These are phyloP conservation scores for Escovopsis weberi DNA, from an alignment of 2,329 filamentous ascomycete species.

Conservation along the genomic window DNA sequence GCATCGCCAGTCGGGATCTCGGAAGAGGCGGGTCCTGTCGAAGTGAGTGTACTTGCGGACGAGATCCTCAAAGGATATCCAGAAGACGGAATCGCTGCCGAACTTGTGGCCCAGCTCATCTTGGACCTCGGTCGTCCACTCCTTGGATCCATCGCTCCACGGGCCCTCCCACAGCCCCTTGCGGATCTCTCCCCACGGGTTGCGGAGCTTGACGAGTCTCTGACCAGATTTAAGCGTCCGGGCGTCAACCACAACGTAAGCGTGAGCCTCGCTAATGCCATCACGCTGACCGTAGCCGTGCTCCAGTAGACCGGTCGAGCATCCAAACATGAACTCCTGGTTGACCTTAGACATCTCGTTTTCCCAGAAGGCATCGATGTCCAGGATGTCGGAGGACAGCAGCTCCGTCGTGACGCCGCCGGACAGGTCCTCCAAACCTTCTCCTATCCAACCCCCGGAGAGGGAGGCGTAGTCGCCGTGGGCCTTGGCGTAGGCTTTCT, in stretches of 20 bases:
- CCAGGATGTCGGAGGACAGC: conserved; percentile 55
- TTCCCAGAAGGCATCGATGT: conserved; percentile 71
- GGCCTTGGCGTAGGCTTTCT: conserved; percentile 75
- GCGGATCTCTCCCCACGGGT: conserved; percentile 44
- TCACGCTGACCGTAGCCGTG: conserved; percentile 45
- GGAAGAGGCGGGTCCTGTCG: conserved; percentile 47
- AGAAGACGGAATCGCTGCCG: conserved; percentile 48
- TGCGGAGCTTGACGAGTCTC: conserved; percentile 42
- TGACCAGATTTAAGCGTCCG: conserved; percentile 36
- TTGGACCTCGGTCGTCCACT: conserved; percentile 45
- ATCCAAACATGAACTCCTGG: conserved; percentile 65
- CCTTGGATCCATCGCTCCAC: conserved; percentile 45
- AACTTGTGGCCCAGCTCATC: conserved; percentile 44
- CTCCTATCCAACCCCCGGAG: conserved; percentile 54
- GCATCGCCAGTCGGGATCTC: conserved; percentile 40
- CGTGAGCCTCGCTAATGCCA: conserved; percentile 43
- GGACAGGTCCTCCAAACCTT: conserved; percentile 43
- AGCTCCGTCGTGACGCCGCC: conserved; percentile 59
- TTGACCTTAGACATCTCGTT: conserved; percentile 71
- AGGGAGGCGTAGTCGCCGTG: conserved; percentile 65
- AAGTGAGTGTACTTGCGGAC: conserved; percentile 47
- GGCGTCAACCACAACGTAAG: conserved; percentile 47
- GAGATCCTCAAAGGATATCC: conserved; percentile 49
- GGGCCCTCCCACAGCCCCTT: conserved; percentile 46
- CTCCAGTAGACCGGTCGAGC: conserved; percentile 48